A percentile compares a stretch with the other conserved stretches of the same genome.
Evolutionary conservation across 306 rosid genomes (phyloP).

Genomic region (Quercus variabilis): DNA sequence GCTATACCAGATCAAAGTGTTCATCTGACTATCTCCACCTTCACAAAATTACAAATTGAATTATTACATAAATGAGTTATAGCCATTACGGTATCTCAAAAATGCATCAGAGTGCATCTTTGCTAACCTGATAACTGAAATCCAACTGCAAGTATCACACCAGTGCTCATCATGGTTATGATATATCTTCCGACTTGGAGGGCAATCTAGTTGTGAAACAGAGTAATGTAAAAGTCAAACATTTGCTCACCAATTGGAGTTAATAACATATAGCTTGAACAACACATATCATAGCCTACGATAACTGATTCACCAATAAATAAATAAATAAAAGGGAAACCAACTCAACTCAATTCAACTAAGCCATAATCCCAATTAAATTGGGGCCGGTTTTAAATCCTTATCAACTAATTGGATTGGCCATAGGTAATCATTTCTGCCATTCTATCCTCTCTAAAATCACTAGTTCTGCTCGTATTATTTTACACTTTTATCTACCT

Average conservation of each 20-base stretch:
- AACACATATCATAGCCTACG: neutral
- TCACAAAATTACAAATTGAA: constrained; percentile 24
- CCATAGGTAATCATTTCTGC: no score
- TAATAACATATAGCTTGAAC: neutral
- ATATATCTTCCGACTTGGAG: constrained; percentile 89
- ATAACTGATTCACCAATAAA: neutral
- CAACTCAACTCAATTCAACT: no score
- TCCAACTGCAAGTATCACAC: constrained; percentile 78
- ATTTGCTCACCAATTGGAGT: neutral
- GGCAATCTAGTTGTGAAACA: constrained; percentile 51
- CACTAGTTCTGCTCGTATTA: no score
- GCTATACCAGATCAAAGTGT: constrained; percentile 76
- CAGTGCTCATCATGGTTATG: constrained; percentile 97
- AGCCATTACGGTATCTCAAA: neutral
- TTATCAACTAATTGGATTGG: no score
- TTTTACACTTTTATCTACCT: no score
- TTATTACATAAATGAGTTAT: neutral
- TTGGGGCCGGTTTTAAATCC: no score
- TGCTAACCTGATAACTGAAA: constrained; percentile 85
- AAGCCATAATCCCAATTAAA: no score
- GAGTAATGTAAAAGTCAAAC: neutral
- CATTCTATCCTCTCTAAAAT: no score
- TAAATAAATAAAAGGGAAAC: neutral
- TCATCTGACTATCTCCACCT: constrained; percentile 88
- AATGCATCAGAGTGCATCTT: constrained; percentile 10